phyloP scores from a whole-genome alignment of 768 basidiomycete species.

The Xerocomus spinulosus region DNA sequence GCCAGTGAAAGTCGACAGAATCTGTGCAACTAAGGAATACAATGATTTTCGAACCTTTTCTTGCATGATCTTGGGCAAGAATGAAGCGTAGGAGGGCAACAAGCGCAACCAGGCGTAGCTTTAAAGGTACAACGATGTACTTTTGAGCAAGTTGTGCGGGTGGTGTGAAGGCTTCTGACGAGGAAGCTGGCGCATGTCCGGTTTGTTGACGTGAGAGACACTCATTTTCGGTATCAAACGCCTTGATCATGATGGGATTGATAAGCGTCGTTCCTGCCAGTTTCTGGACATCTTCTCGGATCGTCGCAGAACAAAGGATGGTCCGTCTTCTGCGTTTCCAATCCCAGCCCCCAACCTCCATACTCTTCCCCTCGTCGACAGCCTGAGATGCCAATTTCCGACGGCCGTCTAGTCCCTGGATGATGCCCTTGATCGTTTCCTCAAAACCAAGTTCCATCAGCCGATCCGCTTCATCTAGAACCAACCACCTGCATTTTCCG shows the following conservation, averaged over 20 bases:
- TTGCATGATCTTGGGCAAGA: slow-evolving; percentile 55
- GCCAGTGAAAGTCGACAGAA: slow-evolving; percentile 97
- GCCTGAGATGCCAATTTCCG: slow-evolving; percentile 67
- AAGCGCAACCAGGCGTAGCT: slow-evolving; percentile 89
- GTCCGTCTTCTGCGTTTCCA: slow-evolving; percentile 77
- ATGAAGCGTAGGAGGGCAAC: slow-evolving; percentile 80
- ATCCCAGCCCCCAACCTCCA: slow-evolving; percentile 82
- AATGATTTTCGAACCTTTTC: slow-evolving; percentile 68
- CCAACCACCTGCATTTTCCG: slow-evolving; percentile 91
- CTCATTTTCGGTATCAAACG: slow-evolving; percentile 47
- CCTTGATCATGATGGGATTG: slow-evolving; percentile 81
- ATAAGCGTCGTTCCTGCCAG: slow-evolving; percentile 78
- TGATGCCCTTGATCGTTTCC: slow-evolving; percentile 87
- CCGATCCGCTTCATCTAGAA: slow-evolving; percentile 95
- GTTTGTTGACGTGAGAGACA: slow-evolving; percentile 12
- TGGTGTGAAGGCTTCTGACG: slow-evolving; percentile 73
- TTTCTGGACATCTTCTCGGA: slow-evolving; percentile 91
- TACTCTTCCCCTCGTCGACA: slow-evolving; percentile 57
- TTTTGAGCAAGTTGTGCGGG: slow-evolving; percentile 92
- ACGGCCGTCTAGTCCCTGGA: slow-evolving; percentile 82
- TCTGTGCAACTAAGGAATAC: slow-evolving; percentile 97
- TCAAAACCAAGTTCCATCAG: slow-evolving; percentile 99
- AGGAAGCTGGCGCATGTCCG: slow-evolving; percentile 15
- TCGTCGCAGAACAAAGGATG: slow-evolving; percentile 94
- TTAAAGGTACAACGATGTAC: slow-evolving; percentile 85